Percentiles rank a stretch among this genome's conserved stretches.
phyloP scores from a whole-genome alignment of 768 basidiomycete species.

The Podaxis rugospora region DNA sequence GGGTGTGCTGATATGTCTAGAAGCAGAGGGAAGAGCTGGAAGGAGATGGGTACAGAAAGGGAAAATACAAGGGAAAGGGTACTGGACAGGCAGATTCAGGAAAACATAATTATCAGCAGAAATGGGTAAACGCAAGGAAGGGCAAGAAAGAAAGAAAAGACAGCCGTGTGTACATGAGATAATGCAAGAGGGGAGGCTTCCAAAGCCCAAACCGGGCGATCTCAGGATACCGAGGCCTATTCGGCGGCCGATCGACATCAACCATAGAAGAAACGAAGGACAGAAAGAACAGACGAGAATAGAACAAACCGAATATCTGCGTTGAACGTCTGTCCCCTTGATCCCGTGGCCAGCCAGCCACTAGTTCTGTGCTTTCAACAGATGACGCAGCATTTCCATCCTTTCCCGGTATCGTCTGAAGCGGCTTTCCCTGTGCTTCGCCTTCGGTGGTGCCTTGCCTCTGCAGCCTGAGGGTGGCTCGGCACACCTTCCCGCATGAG shows the following conservation, averaged over 20 bases:
- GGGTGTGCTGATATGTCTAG: constrained; percentile 9
- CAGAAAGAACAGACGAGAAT: background rate
- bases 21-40: background rate
- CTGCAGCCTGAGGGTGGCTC: constrained; percentile 31
- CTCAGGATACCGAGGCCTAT: background rate
- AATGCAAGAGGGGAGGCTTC: constrained; percentile 5
- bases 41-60: background rate
- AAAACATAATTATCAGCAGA: constrained; percentile 4
- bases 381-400: constrained; percentile 70
- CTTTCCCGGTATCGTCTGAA: constrained; percentile 41
- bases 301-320: constrained; percentile 1
- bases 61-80: background rate
- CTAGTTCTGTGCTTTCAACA: constrained; percentile 35
- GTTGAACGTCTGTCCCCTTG: background rate
- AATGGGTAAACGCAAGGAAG: background rate
- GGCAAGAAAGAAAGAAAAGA: background rate
- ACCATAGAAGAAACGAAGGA: background rate
- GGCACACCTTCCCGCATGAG: constrained; percentile 85
- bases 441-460: constrained; percentile 44
- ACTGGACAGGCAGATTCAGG: constrained; percentile 7
- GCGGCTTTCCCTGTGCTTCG: constrained; percentile 45
- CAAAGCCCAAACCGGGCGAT: constrained; percentile 3
- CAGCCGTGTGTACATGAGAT: background rate
- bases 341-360: background rate
- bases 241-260: background rate